Evolutionary conservation across 306 rosid species (phyloP).

Genomic region (Hippophae gyantsensis): DNA sequence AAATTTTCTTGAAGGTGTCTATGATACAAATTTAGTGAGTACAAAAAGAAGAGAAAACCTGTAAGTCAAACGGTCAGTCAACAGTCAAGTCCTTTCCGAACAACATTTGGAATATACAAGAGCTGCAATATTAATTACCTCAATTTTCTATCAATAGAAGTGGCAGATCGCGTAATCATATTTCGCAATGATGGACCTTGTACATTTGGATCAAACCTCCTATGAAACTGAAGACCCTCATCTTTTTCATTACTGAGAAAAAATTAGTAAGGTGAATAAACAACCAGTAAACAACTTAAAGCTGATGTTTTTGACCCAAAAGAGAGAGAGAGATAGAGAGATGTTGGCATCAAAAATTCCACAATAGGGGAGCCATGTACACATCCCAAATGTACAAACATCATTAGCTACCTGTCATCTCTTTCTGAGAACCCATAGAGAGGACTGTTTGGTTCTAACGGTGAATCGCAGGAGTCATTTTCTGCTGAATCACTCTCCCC

Average conservation of each 20-base stretch:
- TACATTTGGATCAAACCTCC: conserved; percentile 60
- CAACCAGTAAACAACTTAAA: conserved; percentile 15
- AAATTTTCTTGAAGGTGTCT: conserved; percentile 23
- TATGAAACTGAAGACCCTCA: conserved; percentile 60
- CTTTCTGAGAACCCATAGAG: conserved; percentile 83
- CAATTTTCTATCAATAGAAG: conserved; percentile 54
- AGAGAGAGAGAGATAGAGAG: background rate
- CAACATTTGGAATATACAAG: conserved; percentile 4
- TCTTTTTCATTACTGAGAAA: conserved; percentile 67
- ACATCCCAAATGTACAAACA: conserved; percentile 11
- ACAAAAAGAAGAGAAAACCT: background rate
- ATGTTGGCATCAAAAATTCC: background rate
- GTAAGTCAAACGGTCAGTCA: background rate
- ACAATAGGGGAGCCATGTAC: background rate
- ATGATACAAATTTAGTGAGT: conserved; percentile 14
- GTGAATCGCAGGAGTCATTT: conserved; percentile 99
- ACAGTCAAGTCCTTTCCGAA: conserved; percentile 11
- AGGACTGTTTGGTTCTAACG: conserved; percentile 98
- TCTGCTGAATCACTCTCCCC: conserved; percentile 99
- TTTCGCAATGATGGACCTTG: conserved; percentile 63
- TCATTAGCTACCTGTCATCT: conserved; percentile 49
- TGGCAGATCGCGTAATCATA: conserved; percentile 61
- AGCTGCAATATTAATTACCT: conserved; percentile 38
- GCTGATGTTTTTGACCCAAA: too few relatives aligned
- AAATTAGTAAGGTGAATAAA: conserved; percentile 7